Conservation (phyloP, 2,329 filamentous ascomycete genomes). For the Colletotrichum somersetense region DNA sequence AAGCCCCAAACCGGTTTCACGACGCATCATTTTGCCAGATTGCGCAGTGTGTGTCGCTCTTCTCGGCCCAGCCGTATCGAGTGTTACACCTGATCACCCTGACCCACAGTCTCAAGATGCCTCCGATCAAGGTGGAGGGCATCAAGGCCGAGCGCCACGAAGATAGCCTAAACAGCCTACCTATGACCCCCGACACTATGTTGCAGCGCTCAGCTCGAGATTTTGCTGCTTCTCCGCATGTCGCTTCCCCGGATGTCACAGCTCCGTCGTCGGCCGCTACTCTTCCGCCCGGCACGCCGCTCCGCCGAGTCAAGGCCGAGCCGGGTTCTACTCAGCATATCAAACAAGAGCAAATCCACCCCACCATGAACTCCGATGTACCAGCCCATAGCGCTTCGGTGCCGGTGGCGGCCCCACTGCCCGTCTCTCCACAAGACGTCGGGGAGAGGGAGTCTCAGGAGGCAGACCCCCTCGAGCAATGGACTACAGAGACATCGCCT, state of each 20-base stretch:
- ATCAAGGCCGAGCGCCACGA: conserved; percentile 10
- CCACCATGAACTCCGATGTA: neutral
- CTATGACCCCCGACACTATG: neutral
- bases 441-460: neutral
- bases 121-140: conserved; percentile 19
- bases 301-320: conserved; percentile 4
- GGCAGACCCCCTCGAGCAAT: conserved; percentile 15
- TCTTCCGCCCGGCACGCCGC: neutral
- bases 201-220: neutral
- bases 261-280: neutral
- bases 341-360: neutral
- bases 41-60: neutral
- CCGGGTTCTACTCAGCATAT: neutral
- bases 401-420: neutral
- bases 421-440: neutral
- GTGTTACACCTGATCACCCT: neutral
- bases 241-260: neutral
- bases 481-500: conserved; percentile 18
- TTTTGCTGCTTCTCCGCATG: neutral
- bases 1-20: neutral
- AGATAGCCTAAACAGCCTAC: neutral
- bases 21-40: too few relatives aligned
- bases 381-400: too few relatives aligned
- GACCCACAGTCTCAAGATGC: conserved; percentile 8
- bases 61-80: conserved; percentile 1